Base-by-base conservation (phyloP, 2,329 filamentous ascomycete species). In the Alternaria incomplexa region DNA sequence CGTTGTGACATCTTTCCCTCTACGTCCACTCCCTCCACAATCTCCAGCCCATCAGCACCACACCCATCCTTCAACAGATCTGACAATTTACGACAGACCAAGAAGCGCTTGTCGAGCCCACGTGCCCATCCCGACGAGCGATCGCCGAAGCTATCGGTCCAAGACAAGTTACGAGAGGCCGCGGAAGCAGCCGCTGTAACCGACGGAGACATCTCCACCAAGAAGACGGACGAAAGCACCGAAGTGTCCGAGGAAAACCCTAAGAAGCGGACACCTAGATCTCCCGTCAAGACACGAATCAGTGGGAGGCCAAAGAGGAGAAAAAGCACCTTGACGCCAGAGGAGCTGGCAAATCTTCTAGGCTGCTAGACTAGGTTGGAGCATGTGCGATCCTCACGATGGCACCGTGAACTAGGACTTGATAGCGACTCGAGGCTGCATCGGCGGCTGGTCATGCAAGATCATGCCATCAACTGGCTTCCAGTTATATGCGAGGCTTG, bases 241-340 rank as follows among this genome's bases (percentile, higher is more conserved):
- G 67, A 75, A 51, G 52, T 71, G 73, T 48, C 56, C 26, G 58
- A 66, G 32, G 70, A 70, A 22, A 68, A 63, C 56, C 67, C 67
- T 50, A 69, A 70, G 61, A 73, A 65, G 50, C 72, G 73, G 32
- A 63, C 66, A 17, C 67, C 68, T 57, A 72, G 70, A 53, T 79
- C 70, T 56, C 70, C 79, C 36, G 73, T 75, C 32, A 80, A 77
- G 71, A 82, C 87, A 83, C 72, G 83, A 79, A 77, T 85, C 81
- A 75, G 83, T 78, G 72, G 88, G 76, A 77, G 90, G 82, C 81
- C 88, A 3, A 90, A 86, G 63, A 83, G 91, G 74, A 85, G 91
- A 74, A 86, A 92, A 76, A 93, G 90, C 73, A 94, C 91, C 20
- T 81, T 95, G 30, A 93, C 87, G 71, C 89, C 90, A 4, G 90